Percentiles rank a stretch among this genome's conserved stretches.
Conservation (phyloP, 345 rosid species). For the Citrus mangshanensis region DNA sequence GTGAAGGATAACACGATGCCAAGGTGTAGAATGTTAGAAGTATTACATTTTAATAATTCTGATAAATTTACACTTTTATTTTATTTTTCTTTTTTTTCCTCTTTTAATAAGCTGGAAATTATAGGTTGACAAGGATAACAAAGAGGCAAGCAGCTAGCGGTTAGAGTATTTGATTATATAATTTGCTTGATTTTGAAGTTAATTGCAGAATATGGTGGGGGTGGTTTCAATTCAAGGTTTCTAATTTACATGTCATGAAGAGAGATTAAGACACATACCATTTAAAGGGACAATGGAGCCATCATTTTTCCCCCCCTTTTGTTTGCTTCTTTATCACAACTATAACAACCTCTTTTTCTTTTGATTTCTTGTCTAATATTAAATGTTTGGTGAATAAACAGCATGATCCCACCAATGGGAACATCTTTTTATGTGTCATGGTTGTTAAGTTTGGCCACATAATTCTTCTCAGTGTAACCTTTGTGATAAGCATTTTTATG, state of each 20-base stretch:
- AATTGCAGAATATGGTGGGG: conserved; percentile 4
- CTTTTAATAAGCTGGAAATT: neutral
- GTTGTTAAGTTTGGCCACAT: conserved; percentile 26
- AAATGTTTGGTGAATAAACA: conserved; percentile 28
- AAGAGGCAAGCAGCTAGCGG: conserved; percentile 17
- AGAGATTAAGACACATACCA: conserved; percentile 17
- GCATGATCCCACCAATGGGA: neutral
- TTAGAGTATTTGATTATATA: conserved; percentile 29
- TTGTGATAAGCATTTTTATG: neutral
- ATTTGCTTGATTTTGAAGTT: conserved; percentile 36
- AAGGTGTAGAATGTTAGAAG: too few relatives aligned
- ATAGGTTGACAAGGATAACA: conserved; percentile 2
- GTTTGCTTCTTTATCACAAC: conserved; percentile 46
- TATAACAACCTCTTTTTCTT: conserved; percentile 31
- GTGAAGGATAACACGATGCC: too few relatives aligned
- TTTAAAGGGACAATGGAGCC: conserved; percentile 1
- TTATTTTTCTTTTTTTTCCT: neutral
- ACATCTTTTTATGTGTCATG: conserved; percentile 4
- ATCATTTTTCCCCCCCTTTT: conserved; percentile 14
- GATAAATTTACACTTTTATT: neutral
- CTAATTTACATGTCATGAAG: conserved; percentile 18
- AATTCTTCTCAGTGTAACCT: neutral
- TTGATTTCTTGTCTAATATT: conserved; percentile 1
- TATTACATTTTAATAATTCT: too few relatives aligned
- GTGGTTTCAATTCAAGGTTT: neutral